Base-by-base conservation (phyloP, 768 basidiomycete species). In the Lepiota venenata region DNA sequence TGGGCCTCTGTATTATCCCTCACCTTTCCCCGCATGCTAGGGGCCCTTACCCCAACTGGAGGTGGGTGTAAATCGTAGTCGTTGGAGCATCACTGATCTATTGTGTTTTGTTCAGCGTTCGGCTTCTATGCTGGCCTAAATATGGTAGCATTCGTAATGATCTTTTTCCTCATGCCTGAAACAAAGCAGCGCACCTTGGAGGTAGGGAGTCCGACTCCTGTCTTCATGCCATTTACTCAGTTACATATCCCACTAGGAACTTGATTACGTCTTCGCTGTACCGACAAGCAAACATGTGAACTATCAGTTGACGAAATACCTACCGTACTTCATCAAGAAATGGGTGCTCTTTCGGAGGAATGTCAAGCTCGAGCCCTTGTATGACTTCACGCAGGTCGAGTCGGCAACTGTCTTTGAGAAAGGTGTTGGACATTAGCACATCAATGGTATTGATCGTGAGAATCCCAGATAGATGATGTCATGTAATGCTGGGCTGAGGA, bases 51-150 rank as follows among this genome's bases (percentile, higher is more conserved):
- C 11, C 56, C 58, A 25, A 52, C 52, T 11, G 73, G 73, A 57
- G 72, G 65, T 68, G 49, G 11, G 63, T 61, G 38, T 9, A 5
- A 21, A 5, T 25, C 55, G 16, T 25, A n/a, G 14, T n/a, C 36
- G 36, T 35, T n/a, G 29, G 46, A 35, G 21, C 35, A 25, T 59
- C 66, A 49, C 47, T 25, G 18, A 15, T 32, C 22, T 25, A 18
- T 18, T 36, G 25, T 11, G n/a, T 25, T 36, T 25, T 20, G 22
- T 48, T 16, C 35, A 72, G 77, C 81, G 1, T 83, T 84, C 62
- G 74, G 74, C 32, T 81, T 80, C 65, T 82, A 82, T 56, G 76
- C 74, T 8, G 77, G 72, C 20, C 57, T 78, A 43, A 79, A 79
- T 58, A 61, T 78, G n/a, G 57, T 75, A 3, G 80, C 78, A 1